These are phyloP conservation scores for Sarocladium kiliense DNA, from an alignment of 2,329 filamentous ascomycete genomes.

Conservation along the genomic window DNA sequence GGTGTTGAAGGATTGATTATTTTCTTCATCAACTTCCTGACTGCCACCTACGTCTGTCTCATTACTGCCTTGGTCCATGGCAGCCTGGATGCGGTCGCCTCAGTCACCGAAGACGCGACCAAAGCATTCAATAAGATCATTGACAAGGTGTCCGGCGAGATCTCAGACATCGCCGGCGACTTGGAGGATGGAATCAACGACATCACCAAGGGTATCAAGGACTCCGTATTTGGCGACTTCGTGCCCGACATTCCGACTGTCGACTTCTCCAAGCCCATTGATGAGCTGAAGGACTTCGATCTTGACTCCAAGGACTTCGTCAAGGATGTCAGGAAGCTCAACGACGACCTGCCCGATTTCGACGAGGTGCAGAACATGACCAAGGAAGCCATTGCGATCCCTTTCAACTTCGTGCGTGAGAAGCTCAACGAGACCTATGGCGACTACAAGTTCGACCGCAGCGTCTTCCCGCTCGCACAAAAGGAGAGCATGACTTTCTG, in stretches of 20 bases:
- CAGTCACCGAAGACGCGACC: conserved; percentile 48
- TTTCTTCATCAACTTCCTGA: conserved; percentile 89
- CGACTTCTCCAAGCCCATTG: conserved; percentile 60
- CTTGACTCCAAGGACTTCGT: conserved; percentile 64
- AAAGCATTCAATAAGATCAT: conserved; percentile 45
- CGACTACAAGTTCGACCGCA: conserved; percentile 71
- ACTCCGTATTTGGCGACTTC: conserved; percentile 45
- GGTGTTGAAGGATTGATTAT: conserved; percentile 83
- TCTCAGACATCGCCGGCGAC: conserved; percentile 53
- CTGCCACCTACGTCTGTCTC: conserved; percentile 84
- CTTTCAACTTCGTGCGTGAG: conserved; percentile 74
- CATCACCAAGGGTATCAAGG: conserved; percentile 38
- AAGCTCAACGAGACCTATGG: conserved; percentile 67
- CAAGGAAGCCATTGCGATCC: conserved; percentile 65
- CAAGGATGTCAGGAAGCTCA: conserved; percentile 64
- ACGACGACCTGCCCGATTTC: conserved; percentile 77
- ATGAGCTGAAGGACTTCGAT: conserved; percentile 63
- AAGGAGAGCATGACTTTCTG: conserved; percentile 86
- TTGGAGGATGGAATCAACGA: conserved; percentile 43
- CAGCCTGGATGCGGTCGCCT: conserved; percentile 62
- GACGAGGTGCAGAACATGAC: conserved; percentile 79
- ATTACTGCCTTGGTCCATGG: conserved; percentile 79
- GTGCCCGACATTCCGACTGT: conserved; percentile 43
- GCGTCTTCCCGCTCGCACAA: conserved; percentile 73
- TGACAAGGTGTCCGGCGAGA: conserved; percentile 48